Base-by-base conservation (phyloP, 2,329 filamentous ascomycete genomes). In the Talaromyces albobiverticillius region DNA sequence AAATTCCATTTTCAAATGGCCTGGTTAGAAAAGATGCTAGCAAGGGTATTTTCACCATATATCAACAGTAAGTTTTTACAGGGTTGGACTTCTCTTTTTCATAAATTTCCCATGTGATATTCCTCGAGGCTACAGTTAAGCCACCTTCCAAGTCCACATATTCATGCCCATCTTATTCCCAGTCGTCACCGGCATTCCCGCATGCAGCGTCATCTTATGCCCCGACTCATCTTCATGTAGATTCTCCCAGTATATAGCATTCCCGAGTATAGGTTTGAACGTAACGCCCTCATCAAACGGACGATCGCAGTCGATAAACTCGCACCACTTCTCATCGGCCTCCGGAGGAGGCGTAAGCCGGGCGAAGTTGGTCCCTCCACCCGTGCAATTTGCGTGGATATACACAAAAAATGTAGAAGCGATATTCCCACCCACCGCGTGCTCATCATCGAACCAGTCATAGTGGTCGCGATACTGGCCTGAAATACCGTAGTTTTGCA, bases 131-230 rank as follows among this genome's bases (percentile, higher is more conserved):
- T n/a, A n/a, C n/a, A n/a, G n/a, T 29, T 41, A 48, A 16, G 53
- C 34, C 5, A 16, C 25, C 23, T 54, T 54, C 46, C 52, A 54
- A 7, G 77, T 80, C 76, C 77, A 80, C 32, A 80, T 79, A 54
- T 80, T 80, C 76, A 80, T 77, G 10, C 77, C 78, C 53, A 79
- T 71, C 64, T 80, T 80, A 36, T 69, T 69, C 6, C 78, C 78
- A 29, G 63, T 67, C 5, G 71, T 72, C 3, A 80, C 74, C 1
- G 76, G 75, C 57, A 79, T 53, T 1, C 77, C 77, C 0, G 76
- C 76, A 61, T 80, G 78, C 57, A 79, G 56, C 29, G 72, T 77
- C 36, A 74, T 67, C 56, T 71, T 64, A 51, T 79, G 76, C 1
- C 78, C 76, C 0, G 59, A 59, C 11, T 57, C 63, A 10, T 73